A percentile compares a stretch with the other conserved stretches of the same genome.
These are phyloP conservation scores for Trametes cingulata DNA, from an alignment of 768 basidiomycete genomes.

Conservation along the genomic window DNA sequence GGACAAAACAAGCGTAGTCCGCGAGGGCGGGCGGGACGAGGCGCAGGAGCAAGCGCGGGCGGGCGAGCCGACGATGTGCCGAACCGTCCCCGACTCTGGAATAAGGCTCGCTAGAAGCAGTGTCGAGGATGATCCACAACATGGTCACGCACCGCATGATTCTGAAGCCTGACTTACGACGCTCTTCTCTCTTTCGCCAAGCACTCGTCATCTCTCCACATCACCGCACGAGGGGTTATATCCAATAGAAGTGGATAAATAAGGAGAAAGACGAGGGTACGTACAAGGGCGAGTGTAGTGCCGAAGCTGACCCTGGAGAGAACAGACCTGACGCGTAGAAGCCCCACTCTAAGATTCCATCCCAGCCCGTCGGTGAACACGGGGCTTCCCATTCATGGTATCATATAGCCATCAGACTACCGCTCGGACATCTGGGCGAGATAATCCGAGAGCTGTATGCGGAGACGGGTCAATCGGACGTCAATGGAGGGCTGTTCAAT, in stretches of 20 bases:
- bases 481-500: not conserved
- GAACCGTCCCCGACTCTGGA: slow-evolving; percentile 3
- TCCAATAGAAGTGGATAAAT: slow-evolving; percentile 20
- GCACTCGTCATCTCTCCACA: not conserved
- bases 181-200: not conserved
- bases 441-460: slow-evolving; percentile 50
- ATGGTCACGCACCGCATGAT: slow-evolving; percentile 3
- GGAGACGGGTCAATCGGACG: slow-evolving; percentile 2
- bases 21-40: not conserved
- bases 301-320: not conserved
- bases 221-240: not conserved
- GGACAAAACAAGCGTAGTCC: not conserved
- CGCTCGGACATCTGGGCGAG: slow-evolving; percentile 29
- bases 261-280: slow-evolving; percentile 12
- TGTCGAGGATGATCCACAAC: slow-evolving; percentile 3
- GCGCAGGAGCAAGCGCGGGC: not conserved
- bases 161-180: not conserved
- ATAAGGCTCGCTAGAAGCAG: not conserved
- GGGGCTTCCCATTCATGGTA: not conserved
- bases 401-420: slow-evolving; percentile 4
- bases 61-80: slow-evolving; percentile 11
- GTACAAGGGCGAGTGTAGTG: slow-evolving; percentile 11
- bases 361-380: not conserved
- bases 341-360: slow-evolving; percentile 5
- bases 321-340: not conserved